phyloP scores from a whole-genome alignment of 2,329 filamentous ascomycete genomes.

The Penicillium sp. region DNA sequence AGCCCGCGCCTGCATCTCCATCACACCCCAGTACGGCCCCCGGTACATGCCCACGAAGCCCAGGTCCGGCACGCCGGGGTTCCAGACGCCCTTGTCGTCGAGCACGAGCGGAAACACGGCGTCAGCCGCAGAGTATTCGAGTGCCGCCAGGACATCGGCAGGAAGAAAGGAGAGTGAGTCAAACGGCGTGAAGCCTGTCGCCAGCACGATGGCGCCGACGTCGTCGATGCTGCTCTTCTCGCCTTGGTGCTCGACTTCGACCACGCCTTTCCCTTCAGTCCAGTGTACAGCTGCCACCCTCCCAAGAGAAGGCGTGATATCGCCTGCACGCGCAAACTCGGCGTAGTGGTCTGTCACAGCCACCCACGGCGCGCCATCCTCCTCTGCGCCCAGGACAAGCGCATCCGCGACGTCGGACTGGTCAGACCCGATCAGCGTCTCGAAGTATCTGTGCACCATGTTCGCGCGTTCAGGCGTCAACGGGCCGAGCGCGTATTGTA shows the following conservation, averaged over 20 bases:
- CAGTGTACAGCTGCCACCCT: background rate
- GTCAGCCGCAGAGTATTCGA: slow-evolving; percentile 57
- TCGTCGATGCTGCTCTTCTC: slow-evolving; percentile 48
- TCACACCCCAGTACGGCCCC: slow-evolving; percentile 79
- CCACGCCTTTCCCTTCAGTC: background rate
- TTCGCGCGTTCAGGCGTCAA: slow-evolving; percentile 57
- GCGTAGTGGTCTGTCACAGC: slow-evolving; percentile 68
- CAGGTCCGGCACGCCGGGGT: slow-evolving; percentile 58
- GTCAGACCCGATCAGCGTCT: slow-evolving; percentile 41
- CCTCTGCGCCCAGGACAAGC: slow-evolving; percentile 34
- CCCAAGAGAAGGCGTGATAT: slow-evolving; percentile 18
- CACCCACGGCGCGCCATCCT: slow-evolving; percentile 58
- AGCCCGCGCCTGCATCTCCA: slow-evolving; percentile 78
- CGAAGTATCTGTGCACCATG: slow-evolving; percentile 49
- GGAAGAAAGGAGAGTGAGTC: slow-evolving; percentile 64
- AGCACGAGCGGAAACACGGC: slow-evolving; percentile 61
- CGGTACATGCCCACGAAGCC: slow-evolving; percentile 83
- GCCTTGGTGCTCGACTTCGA: slow-evolving; percentile 19
- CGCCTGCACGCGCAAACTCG: slow-evolving; percentile 66
- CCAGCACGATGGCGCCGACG: slow-evolving; percentile 65
- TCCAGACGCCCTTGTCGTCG: slow-evolving; percentile 63
- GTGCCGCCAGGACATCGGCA: slow-evolving; percentile 48
- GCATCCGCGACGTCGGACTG: slow-evolving; percentile 37
- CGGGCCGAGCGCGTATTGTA: slow-evolving; percentile 63
- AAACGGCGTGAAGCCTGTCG: slow-evolving; percentile 69